These are phyloP conservation scores for Flaveria floridana DNA, from an alignment of 140 eudicot species.

Conservation along the genomic window DNA sequence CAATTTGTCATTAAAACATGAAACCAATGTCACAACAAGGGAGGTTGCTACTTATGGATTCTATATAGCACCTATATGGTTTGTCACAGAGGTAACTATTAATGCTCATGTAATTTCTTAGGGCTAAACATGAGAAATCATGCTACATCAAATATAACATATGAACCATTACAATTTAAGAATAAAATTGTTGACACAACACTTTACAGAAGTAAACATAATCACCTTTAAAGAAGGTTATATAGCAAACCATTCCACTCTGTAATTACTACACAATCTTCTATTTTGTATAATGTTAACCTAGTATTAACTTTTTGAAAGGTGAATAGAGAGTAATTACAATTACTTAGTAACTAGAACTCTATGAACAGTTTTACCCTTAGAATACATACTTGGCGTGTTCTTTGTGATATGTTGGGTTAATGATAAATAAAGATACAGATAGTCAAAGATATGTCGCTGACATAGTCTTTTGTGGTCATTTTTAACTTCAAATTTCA, in stretches of 20 bases:
- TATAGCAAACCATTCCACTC: neutral
- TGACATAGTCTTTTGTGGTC: neutral
- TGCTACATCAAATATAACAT: neutral
- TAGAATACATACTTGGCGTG: neutral
- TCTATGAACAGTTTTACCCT: neutral
- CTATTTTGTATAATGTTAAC: neutral
- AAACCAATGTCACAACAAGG: slow-evolving; percentile 54
- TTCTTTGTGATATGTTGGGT: slow-evolving; percentile 2
- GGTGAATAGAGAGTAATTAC: neutral
- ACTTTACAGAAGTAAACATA: neutral
- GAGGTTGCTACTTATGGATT: slow-evolving; percentile 83
- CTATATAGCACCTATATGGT: slow-evolving; percentile 95
- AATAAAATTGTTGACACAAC: neutral
- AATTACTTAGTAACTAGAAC: neutral
- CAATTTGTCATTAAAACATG: slow-evolving; percentile 41
- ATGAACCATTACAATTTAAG: neutral
- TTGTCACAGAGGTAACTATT: slow-evolving; percentile 71
- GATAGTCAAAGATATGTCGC: neutral
- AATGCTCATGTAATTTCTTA: slow-evolving; percentile 6
- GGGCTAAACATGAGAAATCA: neutral
- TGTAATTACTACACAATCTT: neutral
- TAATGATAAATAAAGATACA: slow-evolving; percentile 4
- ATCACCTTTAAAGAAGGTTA: neutral
- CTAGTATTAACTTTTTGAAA: neutral
- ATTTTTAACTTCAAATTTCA: neutral